Percentiles rank a stretch among this genome's conserved stretches.
Conservation (phyloP, 1,139 yeast species). For the Eremothecium sinecaudum region DNA sequence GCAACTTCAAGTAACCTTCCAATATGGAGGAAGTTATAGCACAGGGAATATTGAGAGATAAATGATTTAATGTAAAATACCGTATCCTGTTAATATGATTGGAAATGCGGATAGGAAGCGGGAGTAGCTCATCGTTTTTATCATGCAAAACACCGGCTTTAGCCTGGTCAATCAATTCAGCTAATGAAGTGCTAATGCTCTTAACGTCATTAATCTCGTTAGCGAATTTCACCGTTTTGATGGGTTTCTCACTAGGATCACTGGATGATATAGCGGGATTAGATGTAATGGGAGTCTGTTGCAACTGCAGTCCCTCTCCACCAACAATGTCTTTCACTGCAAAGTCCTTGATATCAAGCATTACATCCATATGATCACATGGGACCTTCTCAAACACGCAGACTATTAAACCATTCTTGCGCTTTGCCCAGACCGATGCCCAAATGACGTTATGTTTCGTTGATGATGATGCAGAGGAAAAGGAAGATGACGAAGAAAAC, state of each 20-base stretch:
- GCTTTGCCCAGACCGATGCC: conserved; percentile 85
- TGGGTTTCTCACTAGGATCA: not conserved
- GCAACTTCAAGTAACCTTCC: conserved; percentile 38
- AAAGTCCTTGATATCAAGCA: conserved; percentile 30
- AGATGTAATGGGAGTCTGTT: conserved; percentile 2
- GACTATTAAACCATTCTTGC: conserved; percentile 57
- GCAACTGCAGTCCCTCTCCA: conserved; percentile 17
- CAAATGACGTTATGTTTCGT: conserved; percentile 45
- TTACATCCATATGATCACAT: conserved; percentile 65
- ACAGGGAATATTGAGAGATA: conserved; percentile 47
- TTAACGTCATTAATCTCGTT: conserved; percentile 21
- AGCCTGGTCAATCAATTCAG: conserved; percentile 23
- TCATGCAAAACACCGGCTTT: conserved; percentile 26
- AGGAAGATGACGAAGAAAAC: not conserved
- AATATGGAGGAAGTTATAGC: conserved; percentile 58
- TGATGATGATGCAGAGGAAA: conserved; percentile 21
- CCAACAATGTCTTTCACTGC: conserved; percentile 19
- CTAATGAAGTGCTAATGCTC: conserved; percentile 26
- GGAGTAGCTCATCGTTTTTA: conserved; percentile 29
- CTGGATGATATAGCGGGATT: not conserved
- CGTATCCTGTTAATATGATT: conserved; percentile 44
- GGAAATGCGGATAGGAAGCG: conserved; percentile 35
- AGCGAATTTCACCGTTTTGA: conserved; percentile 29
- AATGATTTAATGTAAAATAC: conserved; percentile 51
- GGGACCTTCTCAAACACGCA: conserved; percentile 85